Conservation (phyloP, 352 stramenopile species). For the Bremia lactucae region DNA sequence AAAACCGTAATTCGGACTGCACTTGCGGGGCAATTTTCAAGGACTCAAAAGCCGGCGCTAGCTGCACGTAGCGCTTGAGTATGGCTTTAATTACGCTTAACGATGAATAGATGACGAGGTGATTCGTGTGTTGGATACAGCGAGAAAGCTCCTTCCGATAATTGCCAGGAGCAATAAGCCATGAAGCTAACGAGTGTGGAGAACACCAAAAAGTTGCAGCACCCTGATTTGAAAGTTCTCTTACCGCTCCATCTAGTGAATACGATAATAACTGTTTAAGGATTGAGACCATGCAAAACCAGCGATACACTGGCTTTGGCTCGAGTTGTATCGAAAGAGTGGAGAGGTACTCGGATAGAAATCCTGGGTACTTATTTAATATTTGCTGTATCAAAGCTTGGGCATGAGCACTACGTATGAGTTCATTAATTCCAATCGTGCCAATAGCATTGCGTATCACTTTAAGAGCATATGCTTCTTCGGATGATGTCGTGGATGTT, state of each 20-base stretch:
- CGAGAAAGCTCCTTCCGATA: conserved; percentile 75
- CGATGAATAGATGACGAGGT: conserved; percentile 63
- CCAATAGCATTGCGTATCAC: conserved; percentile 56
- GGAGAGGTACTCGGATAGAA: conserved; percentile 49
- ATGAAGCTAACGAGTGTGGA: conserved; percentile 36
- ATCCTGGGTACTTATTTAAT: conserved; percentile 46
- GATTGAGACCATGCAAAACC: conserved; percentile 66
- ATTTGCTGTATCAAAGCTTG: conserved; percentile 48
- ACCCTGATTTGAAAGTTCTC: conserved; percentile 8
- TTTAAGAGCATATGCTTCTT: conserved; percentile 41
- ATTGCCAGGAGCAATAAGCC: conserved; percentile 55
- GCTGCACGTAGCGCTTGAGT: conserved; percentile 39
- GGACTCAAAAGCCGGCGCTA: conserved; percentile 18
- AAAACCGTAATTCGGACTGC: conserved; percentile 51
- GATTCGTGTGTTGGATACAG: conserved; percentile 63
- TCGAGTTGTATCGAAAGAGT: conserved; percentile 55
- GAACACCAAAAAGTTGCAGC: conserved; percentile 29
- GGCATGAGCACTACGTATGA: conserved; percentile 36
- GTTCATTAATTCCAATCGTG: conserved; percentile 54
- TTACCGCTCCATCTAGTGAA: conserved; percentile 29
- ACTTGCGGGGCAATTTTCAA: conserved; percentile 25
- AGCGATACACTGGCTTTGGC: conserved; percentile 59
- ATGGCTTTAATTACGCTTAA: conserved; percentile 57
- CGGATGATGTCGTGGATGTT: conserved; percentile 27
- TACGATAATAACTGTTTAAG: conserved; percentile 55